phyloP scores from a whole-genome alignment of 257 asterid genomes.

The Solanum chiquidenum region DNA sequence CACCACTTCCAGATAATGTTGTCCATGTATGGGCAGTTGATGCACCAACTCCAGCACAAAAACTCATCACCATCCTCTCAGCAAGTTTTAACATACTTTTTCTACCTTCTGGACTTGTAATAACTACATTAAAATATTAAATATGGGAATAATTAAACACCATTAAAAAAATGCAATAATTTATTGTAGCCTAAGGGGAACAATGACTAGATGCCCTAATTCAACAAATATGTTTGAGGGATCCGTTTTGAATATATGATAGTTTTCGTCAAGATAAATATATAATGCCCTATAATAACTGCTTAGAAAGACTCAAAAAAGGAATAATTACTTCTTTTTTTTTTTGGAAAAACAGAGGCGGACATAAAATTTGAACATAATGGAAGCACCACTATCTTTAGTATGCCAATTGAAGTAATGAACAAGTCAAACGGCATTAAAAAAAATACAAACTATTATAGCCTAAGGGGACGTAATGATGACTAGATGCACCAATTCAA shows the following conservation, averaged over 20 bases:
- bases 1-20: conserved; percentile 37
- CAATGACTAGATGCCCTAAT: not conserved
- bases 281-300: no score
- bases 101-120: conserved; percentile 38
- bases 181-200: not conserved
- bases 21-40: conserved; percentile 57
- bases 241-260: not conserved
- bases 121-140: conserved; percentile 13
- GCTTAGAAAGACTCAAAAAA: no score
- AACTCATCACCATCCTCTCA: conserved; percentile 52
- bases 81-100: conserved; percentile 43
- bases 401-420: not conserved
- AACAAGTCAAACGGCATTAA: not conserved
- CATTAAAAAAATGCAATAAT: not conserved
- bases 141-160: not conserved
- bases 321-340: no score
- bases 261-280: not conserved
- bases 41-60: conserved; percentile 49
- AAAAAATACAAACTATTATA: not conserved
- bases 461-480: not conserved
- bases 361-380: no score
- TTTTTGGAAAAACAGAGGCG: no score
- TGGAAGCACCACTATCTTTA: not conserved
- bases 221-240: not conserved
- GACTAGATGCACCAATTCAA: not conserved